Base-by-base conservation (phyloP, 106 monocot species). In the Hemerocallis citrina region DNA sequence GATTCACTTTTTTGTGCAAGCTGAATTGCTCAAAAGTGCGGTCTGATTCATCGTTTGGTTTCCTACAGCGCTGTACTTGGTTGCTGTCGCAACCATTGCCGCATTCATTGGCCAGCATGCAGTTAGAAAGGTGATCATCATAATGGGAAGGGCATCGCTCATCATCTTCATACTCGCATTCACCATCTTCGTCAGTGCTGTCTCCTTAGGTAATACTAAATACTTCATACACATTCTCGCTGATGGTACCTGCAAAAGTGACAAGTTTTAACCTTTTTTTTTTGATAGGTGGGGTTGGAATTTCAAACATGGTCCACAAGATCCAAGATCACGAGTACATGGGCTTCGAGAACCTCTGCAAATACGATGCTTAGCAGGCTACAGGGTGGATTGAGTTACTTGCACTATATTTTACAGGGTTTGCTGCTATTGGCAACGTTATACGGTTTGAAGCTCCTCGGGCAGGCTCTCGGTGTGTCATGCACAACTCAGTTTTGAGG, bases 101-200 rank as follows among this genome's bases (percentile, higher is more conserved):
- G 93, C 93, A 14, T 64, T 80, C 19, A 70, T 83, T 9, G 89
- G 93, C 23, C 93, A 94, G 35, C 74, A 94, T 63, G 64, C 70
- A 7, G 89, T 94, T 29, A 77, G 85, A 47, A 89, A 37, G 68
- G 9, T 94, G 17, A 94, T 94, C 66, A 70, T 75, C 5, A 14
- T 83, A 31, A 34, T 94, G 61, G 93, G 93, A 23, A 85, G 93
- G 50, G 85, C 93, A n/a, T 94, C 93, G 4, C 76, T 94, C 37
- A 94, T 94, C 60, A 86, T 94, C 48, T 94, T 94, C 75, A 89
- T 94, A 38, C 47, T 94, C 55, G 74, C 93, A 33, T 89, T 68
- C 66, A 94, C 85, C 34, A 94, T 94, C 40, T 94, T 94, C 62
- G 63, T 85, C 33, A 89, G 93, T 39, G 89, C 93, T 33, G 75